Evolutionary conservation across 495 filamentous ascomycete genomes (phyloP).

Genomic region (Neurospora sp.): DNA sequence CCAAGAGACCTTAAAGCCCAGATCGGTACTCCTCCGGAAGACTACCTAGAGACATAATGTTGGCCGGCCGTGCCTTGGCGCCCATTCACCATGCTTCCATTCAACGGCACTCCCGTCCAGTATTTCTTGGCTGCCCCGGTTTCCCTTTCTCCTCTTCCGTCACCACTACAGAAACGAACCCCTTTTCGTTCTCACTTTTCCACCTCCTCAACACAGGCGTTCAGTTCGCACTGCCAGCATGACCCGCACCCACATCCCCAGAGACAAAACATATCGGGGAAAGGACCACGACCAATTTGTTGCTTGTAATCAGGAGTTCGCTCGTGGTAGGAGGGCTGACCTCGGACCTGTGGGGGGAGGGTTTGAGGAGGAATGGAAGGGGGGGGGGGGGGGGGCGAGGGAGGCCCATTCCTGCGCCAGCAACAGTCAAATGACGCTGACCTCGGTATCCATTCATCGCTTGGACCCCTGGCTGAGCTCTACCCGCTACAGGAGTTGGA

Average conservation of each 20-base stretch:
- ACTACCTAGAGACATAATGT: background rate
- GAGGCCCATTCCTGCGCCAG: conserved; percentile 15
- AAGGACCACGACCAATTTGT: background rate
- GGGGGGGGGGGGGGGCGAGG: too few relatives aligned
- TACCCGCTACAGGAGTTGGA: conserved; percentile 10
- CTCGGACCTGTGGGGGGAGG: background rate
- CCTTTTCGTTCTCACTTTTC: background rate
- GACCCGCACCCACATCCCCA: background rate
- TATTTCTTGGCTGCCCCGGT: background rate
- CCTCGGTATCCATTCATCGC: conserved; percentile 28
- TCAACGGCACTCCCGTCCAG: background rate
- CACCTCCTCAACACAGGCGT: background rate
- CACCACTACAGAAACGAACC: background rate
- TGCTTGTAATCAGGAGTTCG: background rate
- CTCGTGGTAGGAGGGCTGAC: background rate
- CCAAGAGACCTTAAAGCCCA: background rate
- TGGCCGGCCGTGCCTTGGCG: background rate
- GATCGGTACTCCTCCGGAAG: background rate
- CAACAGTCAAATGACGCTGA: conserved; percentile 21
- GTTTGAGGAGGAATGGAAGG: background rate
- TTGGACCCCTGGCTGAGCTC: conserved; percentile 15
- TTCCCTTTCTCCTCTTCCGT: background rate
- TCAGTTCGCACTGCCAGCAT: background rate
- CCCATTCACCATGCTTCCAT: background rate
- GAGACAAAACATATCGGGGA: background rate